Evolutionary conservation across 805 yeast genomes (phyloP).

Genomic region (Debaryomyces maramus): DNA sequence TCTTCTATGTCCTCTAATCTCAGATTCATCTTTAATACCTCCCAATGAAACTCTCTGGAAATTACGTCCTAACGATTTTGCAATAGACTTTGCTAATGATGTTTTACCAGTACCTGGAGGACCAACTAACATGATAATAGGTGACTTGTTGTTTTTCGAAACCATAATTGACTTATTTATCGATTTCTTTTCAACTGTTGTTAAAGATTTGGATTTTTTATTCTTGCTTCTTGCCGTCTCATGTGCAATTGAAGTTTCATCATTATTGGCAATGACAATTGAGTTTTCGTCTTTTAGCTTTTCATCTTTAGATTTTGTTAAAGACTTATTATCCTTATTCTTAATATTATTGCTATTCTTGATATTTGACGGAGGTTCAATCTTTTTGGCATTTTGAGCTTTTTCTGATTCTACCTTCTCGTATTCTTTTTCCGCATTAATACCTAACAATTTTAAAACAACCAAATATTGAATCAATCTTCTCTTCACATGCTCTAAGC

Average conservation of each 20-base stretch:
- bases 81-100: conserved; percentile 79
- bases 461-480: conserved; percentile 79
- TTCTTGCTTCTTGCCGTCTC: conserved; percentile 22
- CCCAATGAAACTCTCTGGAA: conserved; percentile 83
- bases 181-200: conserved; percentile 8
- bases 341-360: conserved; percentile 4
- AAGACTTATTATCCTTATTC: conserved; percentile 14
- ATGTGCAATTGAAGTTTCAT: conserved; percentile 29
- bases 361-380: conserved; percentile 5
- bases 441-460: conserved; percentile 60
- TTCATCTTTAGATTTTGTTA: conserved; percentile 1
- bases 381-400: conserved; percentile 3
- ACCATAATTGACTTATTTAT: conserved; percentile 18
- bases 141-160: conserved; percentile 51
- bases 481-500: conserved; percentile 52
- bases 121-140: conserved; percentile 79
- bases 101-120: conserved; percentile 97
- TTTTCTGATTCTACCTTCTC: conserved; percentile 6
- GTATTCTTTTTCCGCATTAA: conserved; percentile 33
- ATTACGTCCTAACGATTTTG: conserved; percentile 67
- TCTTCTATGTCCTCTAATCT: conserved; percentile 85
- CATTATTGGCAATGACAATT: conserved; percentile 37
- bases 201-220: conserved; percentile 14
- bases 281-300: conserved; percentile 12
- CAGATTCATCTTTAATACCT: conserved; percentile 86